Evolutionary conservation across 2,329 filamentous ascomycete genomes (phyloP).

Genomic region (Trichoderma asperellum): DNA sequence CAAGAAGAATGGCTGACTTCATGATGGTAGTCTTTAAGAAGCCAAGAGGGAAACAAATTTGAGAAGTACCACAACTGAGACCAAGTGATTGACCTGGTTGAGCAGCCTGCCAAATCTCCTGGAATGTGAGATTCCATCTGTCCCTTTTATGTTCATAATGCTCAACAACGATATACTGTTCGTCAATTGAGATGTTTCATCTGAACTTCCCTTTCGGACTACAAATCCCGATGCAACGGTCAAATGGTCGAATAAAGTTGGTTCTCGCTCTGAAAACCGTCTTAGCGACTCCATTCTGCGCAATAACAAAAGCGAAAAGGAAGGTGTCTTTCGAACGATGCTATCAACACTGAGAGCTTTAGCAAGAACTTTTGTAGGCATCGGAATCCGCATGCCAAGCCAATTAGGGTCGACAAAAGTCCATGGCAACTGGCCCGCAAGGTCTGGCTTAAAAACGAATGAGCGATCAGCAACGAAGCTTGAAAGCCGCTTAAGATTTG

Average conservation of each 20-base stretch:
- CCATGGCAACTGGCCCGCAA: background rate
- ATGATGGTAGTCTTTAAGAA: conserved; percentile 31
- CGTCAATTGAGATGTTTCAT: background rate
- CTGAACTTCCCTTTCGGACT: conserved; percentile 27
- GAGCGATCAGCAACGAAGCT: background rate
- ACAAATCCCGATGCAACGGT: conserved; percentile 6
- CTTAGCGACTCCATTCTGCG: background rate
- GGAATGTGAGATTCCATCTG: background rate
- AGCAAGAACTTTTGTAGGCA: conserved; percentile 14
- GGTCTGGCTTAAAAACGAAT: background rate
- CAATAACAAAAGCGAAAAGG: conserved; percentile 11
- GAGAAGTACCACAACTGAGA: background rate
- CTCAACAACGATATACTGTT: background rate
- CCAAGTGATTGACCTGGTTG: background rate
- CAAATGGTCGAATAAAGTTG: background rate
- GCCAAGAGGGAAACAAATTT: background rate
- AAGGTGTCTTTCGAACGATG: conserved; percentile 14
- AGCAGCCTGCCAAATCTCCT: background rate
- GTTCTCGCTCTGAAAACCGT: background rate
- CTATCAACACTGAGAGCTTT: background rate
- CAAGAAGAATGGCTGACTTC: conserved; percentile 43
- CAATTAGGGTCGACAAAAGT: conserved; percentile 7
- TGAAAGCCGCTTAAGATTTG: background rate
- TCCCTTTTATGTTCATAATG: background rate
- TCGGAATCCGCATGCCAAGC: conserved; percentile 7